These are phyloP conservation scores for Lachnellula hyalina DNA, from an alignment of 2,329 filamentous ascomycete genomes.

Conservation along the genomic window DNA sequence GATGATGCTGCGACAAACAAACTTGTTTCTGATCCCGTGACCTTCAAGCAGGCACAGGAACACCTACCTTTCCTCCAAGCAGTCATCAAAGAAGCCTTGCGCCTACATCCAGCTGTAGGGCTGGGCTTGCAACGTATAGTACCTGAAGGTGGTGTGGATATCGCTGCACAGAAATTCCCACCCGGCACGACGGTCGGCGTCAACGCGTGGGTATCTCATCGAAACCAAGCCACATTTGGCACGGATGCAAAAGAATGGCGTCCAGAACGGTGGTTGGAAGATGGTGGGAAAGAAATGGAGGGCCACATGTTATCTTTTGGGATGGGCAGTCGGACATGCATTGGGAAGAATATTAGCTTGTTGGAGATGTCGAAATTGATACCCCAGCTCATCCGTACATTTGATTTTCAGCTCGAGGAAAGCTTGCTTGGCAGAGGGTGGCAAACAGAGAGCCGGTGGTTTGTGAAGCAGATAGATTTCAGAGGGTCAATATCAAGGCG, in stretches of 20 bases:
- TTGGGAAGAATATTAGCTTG: conserved; percentile 53
- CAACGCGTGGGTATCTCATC: conserved; percentile 27
- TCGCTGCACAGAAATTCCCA: conserved; percentile 37
- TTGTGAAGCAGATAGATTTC: background rate
- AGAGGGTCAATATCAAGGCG: background rate
- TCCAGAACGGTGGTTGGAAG: conserved; percentile 44
- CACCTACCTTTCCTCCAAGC: conserved; percentile 41
- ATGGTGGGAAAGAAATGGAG: conserved; percentile 1
- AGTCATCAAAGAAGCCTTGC: conserved; percentile 46
- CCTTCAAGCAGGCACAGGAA: conserved; percentile 27
- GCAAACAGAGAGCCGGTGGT: background rate
- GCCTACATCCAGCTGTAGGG: conserved; percentile 44
- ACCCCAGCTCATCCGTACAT: conserved; percentile 29
- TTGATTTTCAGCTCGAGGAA: background rate
- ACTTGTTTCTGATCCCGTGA: conserved; percentile 16
- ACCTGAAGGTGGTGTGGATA: conserved; percentile 37
- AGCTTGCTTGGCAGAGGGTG: background rate
- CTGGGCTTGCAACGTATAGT: conserved; percentile 44
- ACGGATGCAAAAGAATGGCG: conserved; percentile 40
- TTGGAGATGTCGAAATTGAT: conserved; percentile 58
- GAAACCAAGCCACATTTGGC: conserved; percentile 43
- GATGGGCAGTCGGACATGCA: conserved; percentile 34
- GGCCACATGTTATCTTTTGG: conserved; percentile 26
- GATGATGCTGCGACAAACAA: conserved; percentile 14
- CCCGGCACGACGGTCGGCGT: conserved; percentile 32